Conservation (phyloP, 2,329 filamentous ascomycete genomes). For the Harringtonia aguacate region DNA sequence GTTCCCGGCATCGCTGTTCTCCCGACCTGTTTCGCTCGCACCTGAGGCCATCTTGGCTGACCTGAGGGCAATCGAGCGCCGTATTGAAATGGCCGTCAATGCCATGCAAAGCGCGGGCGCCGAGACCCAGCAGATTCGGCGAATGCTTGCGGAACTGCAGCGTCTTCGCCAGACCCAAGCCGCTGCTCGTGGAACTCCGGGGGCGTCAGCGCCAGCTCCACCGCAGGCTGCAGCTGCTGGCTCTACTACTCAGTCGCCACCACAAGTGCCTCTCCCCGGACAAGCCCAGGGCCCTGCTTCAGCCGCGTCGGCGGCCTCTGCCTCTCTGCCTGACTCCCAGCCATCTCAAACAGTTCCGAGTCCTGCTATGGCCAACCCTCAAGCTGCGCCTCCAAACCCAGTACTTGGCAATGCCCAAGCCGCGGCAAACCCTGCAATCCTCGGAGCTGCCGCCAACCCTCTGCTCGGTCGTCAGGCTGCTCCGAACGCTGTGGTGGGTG, state of each 20-base stretch:
- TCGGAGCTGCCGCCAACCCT: too few relatives aligned
- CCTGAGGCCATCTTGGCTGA: conserved; percentile 42
- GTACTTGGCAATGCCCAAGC: too few relatives aligned
- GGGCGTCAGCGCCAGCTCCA: conserved; percentile 5
- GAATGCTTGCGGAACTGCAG: conserved; percentile 56
- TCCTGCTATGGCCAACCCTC: too few relatives aligned
- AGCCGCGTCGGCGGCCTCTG: neutral
- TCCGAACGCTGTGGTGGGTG: too few relatives aligned
- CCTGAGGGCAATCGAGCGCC: conserved; percentile 55
- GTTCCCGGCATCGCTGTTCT: conserved; percentile 6
- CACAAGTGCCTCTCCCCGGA: neutral
- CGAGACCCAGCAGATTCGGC: conserved; percentile 57
- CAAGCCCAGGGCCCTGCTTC: neutral
- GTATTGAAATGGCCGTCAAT: conserved; percentile 55
- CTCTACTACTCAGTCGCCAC: too few relatives aligned
- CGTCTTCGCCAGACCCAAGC: conserved; percentile 45
- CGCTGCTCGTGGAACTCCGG: conserved; percentile 3
- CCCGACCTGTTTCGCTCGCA: neutral
- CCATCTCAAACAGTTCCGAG: too few relatives aligned
- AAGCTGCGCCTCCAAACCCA: too few relatives aligned
- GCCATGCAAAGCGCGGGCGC: conserved; percentile 50
- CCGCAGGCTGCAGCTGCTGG: neutral
- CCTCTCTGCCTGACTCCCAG: conserved; percentile 1
- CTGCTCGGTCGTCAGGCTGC: too few relatives aligned
- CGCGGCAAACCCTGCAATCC: too few relatives aligned